A percentile compares a stretch with the other conserved stretches of the same genome.
phyloP scores from a whole-genome alignment of 306 rosid genomes.

The Sindora glabra region DNA sequence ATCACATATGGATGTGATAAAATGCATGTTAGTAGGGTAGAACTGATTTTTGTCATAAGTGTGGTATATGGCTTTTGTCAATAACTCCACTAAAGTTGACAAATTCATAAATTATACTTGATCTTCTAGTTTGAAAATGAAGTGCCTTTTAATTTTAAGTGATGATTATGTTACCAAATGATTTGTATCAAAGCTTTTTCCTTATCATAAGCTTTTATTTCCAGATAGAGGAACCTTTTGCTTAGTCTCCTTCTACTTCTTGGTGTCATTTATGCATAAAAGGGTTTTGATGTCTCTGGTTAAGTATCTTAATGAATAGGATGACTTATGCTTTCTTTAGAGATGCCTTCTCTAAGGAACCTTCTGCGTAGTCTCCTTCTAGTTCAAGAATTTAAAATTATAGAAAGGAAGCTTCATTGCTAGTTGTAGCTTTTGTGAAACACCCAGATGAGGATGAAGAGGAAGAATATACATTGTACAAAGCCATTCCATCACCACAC shows the following conservation, averaged over 20 bases:
- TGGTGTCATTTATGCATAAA: neutral
- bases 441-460: no score
- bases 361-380: no score
- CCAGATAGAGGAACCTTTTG: constrained; percentile 96
- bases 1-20: neutral
- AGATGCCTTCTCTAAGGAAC: no score
- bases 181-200: constrained; percentile 3
- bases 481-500: no score
- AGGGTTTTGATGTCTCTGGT: neutral
- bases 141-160: constrained; percentile 1
- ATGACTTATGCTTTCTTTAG: constrained; percentile 97
- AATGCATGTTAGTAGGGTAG: neutral
- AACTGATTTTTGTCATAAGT: neutral
- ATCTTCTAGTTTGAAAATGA: neutral
- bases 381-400: no score
- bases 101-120: neutral
- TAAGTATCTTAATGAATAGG: constrained; percentile 26
- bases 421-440: no score
- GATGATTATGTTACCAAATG: constrained; percentile 14
- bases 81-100: neutral
- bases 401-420: no score
- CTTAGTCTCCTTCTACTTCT: constrained; percentile 27
- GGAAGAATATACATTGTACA: no score
- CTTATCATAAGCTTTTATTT: constrained; percentile 17
- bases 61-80: neutral